Base-by-base conservation (phyloP, 208 protist genomes). In the Trypanosoma brucei region DNA sequence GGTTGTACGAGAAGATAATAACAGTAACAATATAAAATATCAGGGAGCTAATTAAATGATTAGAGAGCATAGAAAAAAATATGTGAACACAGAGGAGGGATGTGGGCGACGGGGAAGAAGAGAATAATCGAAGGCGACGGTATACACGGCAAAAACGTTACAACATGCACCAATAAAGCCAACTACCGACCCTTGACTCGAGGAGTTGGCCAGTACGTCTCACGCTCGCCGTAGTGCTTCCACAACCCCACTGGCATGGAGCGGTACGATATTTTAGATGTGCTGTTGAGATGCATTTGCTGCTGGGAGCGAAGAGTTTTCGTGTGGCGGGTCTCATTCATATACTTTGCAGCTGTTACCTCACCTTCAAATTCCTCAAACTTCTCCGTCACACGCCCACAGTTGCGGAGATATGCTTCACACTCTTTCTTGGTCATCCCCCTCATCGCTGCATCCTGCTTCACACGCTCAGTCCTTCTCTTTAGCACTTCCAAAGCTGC, bases 251-350 rank as follows among this genome's bases (percentile, higher is more conserved):
- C 75, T 9, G 90, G 90, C 86, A 93, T 93, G 3, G 90, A 91
- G 51, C 84, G 80, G 70, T 92, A 95, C 68, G 88, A 91, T 61
- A 95, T 93, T 59, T 90, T 91, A 35, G 84, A 82, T 0, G 86
- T 92, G 14, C 84, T 86, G 75, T 93, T 93, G 34, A 93, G 70
- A 63, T 95, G 86, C 90, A 95, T 93, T 73, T 95, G 84, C 64
- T 85, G 57, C 77, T 86, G 84, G 45, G 84, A 91, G 33, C 90
- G 90, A 55, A 89, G 58, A 50, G 90, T 95, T 53, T 69, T 68
- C 4, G 86, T 68, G 56, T 86, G 81, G 30, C 90, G 84, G 13
- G 72, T 46, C 70, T 95, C 89, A 62, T 83, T 93, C 84, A 89
- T 84, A 70, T 83, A 95, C 68, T 90, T 93, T 8, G 79, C 71